A percentile compares a stretch with the other conserved stretches of the same genome.
phyloP scores from a whole-genome alignment of 192 early-diverging fungal species.

The Phlyctochytrium arcticum region DNA sequence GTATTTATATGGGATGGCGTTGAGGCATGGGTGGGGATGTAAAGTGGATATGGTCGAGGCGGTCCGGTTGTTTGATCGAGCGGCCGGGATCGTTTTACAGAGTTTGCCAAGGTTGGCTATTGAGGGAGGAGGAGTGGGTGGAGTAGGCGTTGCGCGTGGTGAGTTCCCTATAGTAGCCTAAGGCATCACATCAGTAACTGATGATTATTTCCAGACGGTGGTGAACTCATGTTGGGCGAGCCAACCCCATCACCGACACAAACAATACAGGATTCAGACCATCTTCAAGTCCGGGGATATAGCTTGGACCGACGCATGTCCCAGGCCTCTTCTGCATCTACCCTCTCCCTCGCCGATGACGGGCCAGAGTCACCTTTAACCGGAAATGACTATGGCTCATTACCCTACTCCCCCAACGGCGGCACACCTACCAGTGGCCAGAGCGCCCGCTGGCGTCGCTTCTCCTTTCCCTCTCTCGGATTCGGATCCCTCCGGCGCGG shows the following conservation, averaged over 20 bases:
- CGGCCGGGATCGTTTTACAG: not conserved
- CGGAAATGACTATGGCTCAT: not conserved
- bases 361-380: not conserved
- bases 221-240: too few relatives aligned
- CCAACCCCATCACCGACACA: not conserved
- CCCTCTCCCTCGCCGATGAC: not conserved
- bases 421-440: too few relatives aligned
- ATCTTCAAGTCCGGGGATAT: not conserved
- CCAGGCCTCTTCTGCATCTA: not conserved
- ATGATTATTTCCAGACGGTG: too few relatives aligned
- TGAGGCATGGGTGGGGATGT: conserved; percentile 33
- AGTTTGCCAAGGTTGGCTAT: not conserved
- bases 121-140: not conserved
- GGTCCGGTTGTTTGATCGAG: not conserved
- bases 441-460: not conserved
- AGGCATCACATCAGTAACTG: too few relatives aligned
- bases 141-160: too few relatives aligned
- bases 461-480: not conserved
- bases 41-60: conserved; percentile 9
- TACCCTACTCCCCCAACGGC: not conserved
- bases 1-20: conserved; percentile 24
- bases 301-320: not conserved
- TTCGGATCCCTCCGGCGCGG: not conserved
- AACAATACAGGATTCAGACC: too few relatives aligned
- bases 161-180: too few relatives aligned